phyloP scores from a whole-genome alignment of 1,284 basidiomycete genomes.

The Malassezia equina region DNA sequence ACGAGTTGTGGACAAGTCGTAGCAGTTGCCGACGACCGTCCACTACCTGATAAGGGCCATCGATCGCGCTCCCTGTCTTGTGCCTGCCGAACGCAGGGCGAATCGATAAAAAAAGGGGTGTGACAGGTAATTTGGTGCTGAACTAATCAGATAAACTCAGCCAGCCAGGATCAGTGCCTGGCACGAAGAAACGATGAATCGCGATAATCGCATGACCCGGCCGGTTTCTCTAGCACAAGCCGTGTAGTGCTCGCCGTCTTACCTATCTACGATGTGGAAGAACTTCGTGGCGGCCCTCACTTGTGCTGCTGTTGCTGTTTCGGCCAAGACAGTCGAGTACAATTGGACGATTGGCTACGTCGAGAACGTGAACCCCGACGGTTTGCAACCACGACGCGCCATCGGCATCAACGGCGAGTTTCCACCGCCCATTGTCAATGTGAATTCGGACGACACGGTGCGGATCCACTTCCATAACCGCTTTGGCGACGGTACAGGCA shows the following conservation, averaged over 20 bases:
- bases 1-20: neutral
- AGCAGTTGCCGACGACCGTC: neutral
- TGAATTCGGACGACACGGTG: constrained; percentile 22
- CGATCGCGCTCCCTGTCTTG: neutral
- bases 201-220: no score
- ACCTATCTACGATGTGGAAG: neutral
- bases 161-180: neutral
- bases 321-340: neutral
- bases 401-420: constrained; percentile 15
- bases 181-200: neutral
- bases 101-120: no score
- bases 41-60: neutral
- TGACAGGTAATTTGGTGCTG: no score
- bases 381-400: constrained; percentile 26
- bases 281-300: neutral
- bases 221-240: no score
- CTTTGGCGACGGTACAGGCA: constrained; percentile 18
- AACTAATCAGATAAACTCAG: neutral
- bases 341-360: constrained; percentile 61
- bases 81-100: no score
- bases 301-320: neutral
- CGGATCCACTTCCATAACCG: constrained; percentile 19
- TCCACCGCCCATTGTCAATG: constrained; percentile 11
- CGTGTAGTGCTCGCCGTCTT: no score
- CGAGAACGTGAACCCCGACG: constrained; percentile 34